A percentile compares a stretch with the other conserved stretches of the same genome.
These are phyloP conservation scores for Jaapia argillacea DNA, from an alignment of 768 basidiomycete species.

Conservation along the genomic window DNA sequence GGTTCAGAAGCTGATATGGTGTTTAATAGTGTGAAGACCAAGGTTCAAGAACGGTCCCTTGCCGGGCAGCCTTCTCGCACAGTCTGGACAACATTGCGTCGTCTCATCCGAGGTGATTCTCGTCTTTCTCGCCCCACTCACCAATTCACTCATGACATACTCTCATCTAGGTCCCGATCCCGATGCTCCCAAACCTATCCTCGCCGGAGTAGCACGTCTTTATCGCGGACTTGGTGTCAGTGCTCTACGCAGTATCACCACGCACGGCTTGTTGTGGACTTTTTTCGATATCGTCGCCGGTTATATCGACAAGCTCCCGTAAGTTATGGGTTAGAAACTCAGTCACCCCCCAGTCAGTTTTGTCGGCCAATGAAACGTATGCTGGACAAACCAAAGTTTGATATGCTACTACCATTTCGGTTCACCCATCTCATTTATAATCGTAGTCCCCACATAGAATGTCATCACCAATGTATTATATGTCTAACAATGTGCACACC, in stretches of 20 bases:
- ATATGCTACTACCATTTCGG: too few relatives aligned
- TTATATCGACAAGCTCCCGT: constrained; percentile 58
- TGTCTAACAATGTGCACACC: too few relatives aligned
- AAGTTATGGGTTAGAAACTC: too few relatives aligned
- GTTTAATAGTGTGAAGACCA: constrained; percentile 71
- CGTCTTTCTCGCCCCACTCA: not conserved
- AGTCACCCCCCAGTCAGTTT: too few relatives aligned
- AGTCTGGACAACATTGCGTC: constrained; percentile 60
- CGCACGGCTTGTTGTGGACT: constrained; percentile 91
- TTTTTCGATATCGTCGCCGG: constrained; percentile 74
- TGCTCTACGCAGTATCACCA: constrained; percentile 84
- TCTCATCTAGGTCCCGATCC: constrained; percentile 61
- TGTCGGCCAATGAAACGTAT: too few relatives aligned
- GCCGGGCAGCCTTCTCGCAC: constrained; percentile 69
- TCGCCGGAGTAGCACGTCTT: constrained; percentile 71
- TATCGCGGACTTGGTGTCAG: constrained; percentile 95
- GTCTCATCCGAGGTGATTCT: constrained; percentile 67
- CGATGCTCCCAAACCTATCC: constrained; percentile 60
- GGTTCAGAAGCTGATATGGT: constrained; percentile 6
- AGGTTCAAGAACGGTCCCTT: constrained; percentile 87
- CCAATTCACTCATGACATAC: not conserved
- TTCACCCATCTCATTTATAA: too few relatives aligned
- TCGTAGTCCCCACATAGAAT: too few relatives aligned
- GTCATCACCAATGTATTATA: too few relatives aligned
- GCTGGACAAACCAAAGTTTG: too few relatives aligned